Base-by-base conservation (phyloP, 148 eudicot genomes). In the Vaccinium darrowii region DNA sequence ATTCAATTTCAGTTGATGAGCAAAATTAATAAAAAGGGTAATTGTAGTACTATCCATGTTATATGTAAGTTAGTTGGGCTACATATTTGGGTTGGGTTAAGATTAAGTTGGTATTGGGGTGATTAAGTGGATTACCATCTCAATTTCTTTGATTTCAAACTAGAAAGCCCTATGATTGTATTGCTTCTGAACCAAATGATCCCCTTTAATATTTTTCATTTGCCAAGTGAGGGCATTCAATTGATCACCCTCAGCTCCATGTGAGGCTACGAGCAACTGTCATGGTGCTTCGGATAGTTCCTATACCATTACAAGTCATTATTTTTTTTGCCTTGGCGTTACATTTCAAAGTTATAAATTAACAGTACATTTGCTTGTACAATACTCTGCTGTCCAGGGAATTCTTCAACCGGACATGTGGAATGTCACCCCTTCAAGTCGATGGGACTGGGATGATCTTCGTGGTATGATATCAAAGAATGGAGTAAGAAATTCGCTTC, bases 321-420 rank as follows among this genome's bases (percentile, higher is more conserved):
- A 18, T 6, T 18, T n/a, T 10, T 69, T 69, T 27, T 10, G 27
- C 2, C 23, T 36, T 16, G 39, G n/a, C 0, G 1, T 73, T 2
- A 73, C 47, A 4, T 27, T 25, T 69, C 74, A 36, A 36, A 73
- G n/a, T 73, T 73, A 18, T 50, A 73, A 33, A 16, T 11, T 7
- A 72, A 2, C 15, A 67, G 0, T 25, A 67, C 19, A 25, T 67
- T 67, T 27, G 69, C 5, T 85, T 74, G 33, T 60, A 60, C 65
- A 1, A 15, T 67, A 53, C 51, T 86, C 23, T 80, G 54, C 16
- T 74, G 50, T 88, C 60, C 90, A 96, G 98, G 99, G 99, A 57
- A 85, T 95, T 87, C 86, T 97, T 81, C 98, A 97, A 89, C 99
- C 98, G 36, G 99, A 97, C 88, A 97, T 97, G 99, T 97, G 99